Evolutionary conservation across 371 early-diverging fungal genomes (phyloP).

Genomic region (Racocetra persica): DNA sequence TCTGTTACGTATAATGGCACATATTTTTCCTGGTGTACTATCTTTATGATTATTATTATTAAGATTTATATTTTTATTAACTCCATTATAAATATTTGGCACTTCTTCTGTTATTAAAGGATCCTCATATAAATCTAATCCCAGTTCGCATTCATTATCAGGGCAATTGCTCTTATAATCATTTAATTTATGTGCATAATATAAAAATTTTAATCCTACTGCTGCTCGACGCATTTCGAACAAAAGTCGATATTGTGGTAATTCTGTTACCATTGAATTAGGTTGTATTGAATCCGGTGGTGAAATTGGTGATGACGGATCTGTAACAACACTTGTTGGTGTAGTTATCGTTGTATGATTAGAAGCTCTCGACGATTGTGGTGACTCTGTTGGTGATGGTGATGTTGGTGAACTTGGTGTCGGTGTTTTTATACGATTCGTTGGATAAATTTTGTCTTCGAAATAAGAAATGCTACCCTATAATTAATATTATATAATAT

Average conservation of each 20-base stretch:
- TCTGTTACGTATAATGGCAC: conserved; percentile 25
- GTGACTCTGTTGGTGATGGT: background rate
- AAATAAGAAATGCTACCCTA: conserved; percentile 40
- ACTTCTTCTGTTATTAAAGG: background rate
- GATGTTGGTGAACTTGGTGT: background rate
- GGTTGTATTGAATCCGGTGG: background rate
- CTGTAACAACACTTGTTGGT: conserved; percentile 8
- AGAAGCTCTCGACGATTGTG: background rate
- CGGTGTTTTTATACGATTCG: background rate
- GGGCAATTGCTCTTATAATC: conserved; percentile 35
- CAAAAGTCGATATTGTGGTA: conserved; percentile 34
- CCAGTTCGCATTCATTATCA: conserved; percentile 34
- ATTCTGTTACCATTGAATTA: background rate
- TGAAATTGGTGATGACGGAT: background rate
- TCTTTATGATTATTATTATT: background rate
- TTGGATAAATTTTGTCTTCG: conserved; percentile 30
- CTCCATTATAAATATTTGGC: background rate
- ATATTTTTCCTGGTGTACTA: background rate
- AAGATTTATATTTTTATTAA: background rate
- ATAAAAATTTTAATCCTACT: conserved; percentile 40
- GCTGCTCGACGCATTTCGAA: conserved; percentile 38
- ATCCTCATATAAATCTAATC: conserved; percentile 28
- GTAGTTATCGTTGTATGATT: conserved; percentile 8
- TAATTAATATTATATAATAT: background rate
- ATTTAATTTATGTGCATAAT: conserved; percentile 41